A percentile compares a stretch with the other conserved stretches of the same genome.
Evolutionary conservation across 2,329 filamentous ascomycete species (phyloP).

Genomic region (Apiospora saccharicola): DNA sequence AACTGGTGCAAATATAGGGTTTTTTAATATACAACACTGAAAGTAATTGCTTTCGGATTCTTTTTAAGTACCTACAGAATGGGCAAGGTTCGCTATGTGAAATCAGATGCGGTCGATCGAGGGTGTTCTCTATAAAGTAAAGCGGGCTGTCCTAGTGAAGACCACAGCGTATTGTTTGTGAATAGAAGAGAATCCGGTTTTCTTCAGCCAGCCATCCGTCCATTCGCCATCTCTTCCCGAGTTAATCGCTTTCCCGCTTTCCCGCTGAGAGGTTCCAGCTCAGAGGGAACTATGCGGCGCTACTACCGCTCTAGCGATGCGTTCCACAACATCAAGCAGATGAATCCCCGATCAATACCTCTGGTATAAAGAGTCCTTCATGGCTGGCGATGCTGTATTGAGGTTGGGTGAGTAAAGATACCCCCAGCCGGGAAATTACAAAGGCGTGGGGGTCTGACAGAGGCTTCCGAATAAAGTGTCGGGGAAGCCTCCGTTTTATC

Average conservation of each 20-base stretch:
- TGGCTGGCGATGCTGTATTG: neutral
- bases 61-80: slow-evolving; percentile 9
- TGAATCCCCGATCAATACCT: neutral
- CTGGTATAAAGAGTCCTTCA: neutral
- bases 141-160: neutral
- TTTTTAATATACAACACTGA: neutral
- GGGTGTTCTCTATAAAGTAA: slow-evolving; percentile 13
- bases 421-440: slow-evolving; percentile 10
- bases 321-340: neutral
- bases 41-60: neutral
- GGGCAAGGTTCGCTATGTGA: neutral
- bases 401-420: slow-evolving; percentile 5
- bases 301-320: neutral
- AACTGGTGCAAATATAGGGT: neutral
- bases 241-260: neutral
- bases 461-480: neutral
- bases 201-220: slow-evolving; percentile 15
- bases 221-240: neutral
- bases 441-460: slow-evolving; percentile 2
- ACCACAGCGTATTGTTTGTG: slow-evolving; percentile 5
- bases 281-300: neutral
- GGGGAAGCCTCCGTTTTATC: neutral
- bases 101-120: slow-evolving; percentile 8
- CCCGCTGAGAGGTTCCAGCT: neutral
- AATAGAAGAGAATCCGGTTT: slow-evolving; percentile 17